These are phyloP conservation scores for Saccharum officinarum DNA, from an alignment of 176 grass and related monocot species.

Conservation along the genomic window DNA sequence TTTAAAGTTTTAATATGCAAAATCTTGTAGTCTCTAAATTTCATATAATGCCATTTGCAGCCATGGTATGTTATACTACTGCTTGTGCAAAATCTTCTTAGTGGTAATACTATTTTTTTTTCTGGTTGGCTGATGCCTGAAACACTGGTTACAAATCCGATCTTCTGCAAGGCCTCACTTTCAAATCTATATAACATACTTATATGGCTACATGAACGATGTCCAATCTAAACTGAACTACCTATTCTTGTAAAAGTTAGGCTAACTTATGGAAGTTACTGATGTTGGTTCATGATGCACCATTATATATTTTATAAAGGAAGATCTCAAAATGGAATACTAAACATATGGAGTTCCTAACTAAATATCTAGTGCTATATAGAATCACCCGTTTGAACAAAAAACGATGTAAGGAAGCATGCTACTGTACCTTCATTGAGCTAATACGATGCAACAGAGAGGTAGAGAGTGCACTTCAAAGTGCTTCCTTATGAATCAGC, in stretches of 20 bases:
- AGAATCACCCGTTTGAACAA: slow-evolving; percentile 7
- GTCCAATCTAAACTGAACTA: neutral
- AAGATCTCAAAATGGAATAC: neutral
- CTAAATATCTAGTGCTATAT: neutral
- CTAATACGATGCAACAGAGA: too few species aligned
- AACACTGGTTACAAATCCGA: neutral
- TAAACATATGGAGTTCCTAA: neutral
- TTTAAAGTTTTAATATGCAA: slow-evolving; percentile 20
- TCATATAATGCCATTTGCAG: slow-evolving; percentile 52
- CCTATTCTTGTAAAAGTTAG: too few species aligned
- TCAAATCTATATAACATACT: neutral
- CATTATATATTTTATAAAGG: neutral
- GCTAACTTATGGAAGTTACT: neutral
- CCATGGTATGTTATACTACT: slow-evolving; percentile 47
- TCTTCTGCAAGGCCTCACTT: neutral
- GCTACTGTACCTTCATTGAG: too few species aligned
- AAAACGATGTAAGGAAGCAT: neutral
- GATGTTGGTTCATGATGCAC: neutral
- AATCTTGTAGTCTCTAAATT: slow-evolving; percentile 20
- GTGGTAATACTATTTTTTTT: neutral
- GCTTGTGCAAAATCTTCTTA: neutral
- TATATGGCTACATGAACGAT: neutral
- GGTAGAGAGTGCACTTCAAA: too few species aligned
- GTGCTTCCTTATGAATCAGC: too few species aligned
- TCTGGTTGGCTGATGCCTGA: neutral